phyloP scores from a whole-genome alignment of 495 filamentous ascomycete species.

The Oidiodendron maius region DNA sequence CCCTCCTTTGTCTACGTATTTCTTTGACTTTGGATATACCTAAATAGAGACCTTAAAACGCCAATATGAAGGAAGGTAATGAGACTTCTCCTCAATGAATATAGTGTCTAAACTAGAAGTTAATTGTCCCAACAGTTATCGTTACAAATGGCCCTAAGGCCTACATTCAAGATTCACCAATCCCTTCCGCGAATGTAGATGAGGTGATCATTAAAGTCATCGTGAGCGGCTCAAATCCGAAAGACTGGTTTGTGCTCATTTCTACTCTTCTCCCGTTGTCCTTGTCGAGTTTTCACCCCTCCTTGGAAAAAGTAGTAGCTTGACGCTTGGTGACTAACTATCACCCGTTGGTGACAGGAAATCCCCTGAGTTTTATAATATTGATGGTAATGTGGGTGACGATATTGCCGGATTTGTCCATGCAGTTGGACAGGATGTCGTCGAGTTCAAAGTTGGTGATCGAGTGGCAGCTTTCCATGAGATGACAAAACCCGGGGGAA shows the following conservation, averaged over 20 bases:
- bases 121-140: too few species aligned
- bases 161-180: constrained; percentile 15
- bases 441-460: constrained; percentile 42
- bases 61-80: too few species aligned
- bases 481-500: constrained; percentile 47
- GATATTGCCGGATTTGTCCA: constrained; percentile 67
- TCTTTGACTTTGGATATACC: too few species aligned
- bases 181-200: constrained; percentile 49
- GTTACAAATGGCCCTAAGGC: constrained; percentile 1
- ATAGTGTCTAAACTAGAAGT: too few species aligned
- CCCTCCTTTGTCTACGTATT: too few species aligned
- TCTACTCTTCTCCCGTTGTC: background rate
- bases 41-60: too few species aligned
- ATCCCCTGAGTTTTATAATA: background rate
- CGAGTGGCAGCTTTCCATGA: constrained; percentile 67
- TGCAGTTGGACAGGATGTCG: constrained; percentile 39
- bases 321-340: too few species aligned
- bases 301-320: too few species aligned
- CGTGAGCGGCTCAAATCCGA: constrained; percentile 67
- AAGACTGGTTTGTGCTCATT: constrained; percentile 51
- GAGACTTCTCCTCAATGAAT: too few species aligned
- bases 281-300: too few species aligned
- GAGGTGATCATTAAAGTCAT: constrained; percentile 67
- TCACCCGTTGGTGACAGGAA: background rate
- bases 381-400: constrained; percentile 52